Evolutionary conservation across 495 filamentous ascomycete species (phyloP).

Genomic region (Hypoxylon crocopeplum): DNA sequence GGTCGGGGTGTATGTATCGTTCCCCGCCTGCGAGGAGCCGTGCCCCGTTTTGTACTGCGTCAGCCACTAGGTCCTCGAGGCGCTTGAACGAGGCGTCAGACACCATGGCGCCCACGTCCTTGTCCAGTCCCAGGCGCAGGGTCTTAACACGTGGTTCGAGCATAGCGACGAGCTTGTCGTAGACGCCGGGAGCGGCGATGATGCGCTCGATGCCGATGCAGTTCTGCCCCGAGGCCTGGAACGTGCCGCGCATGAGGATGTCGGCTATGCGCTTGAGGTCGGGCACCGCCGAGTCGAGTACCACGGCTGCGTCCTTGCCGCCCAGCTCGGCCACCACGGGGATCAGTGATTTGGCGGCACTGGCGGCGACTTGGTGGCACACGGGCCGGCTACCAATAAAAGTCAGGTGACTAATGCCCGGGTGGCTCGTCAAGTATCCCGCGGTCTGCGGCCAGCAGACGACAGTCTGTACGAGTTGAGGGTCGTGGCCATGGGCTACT

Average conservation of each 20-base stretch:
- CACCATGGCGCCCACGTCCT: constrained; percentile 91
- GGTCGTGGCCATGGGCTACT: constrained; percentile 80
- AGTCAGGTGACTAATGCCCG: constrained; percentile 85
- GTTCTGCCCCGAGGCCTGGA: constrained; percentile 97
- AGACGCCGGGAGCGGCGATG: constrained; percentile 76
- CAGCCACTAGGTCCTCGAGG: constrained; percentile 73
- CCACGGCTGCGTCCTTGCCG: constrained; percentile 92
- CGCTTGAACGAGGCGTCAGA: constrained; percentile 73
- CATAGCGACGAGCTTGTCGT: constrained; percentile 71
- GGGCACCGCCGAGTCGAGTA: constrained; percentile 77
- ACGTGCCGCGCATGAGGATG: constrained; percentile 87
- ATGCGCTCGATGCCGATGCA: constrained; percentile 97
- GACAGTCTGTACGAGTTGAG: constrained; percentile 81
- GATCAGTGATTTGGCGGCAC: constrained; percentile 81
- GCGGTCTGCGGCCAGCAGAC: constrained; percentile 88
- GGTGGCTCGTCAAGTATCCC: constrained; percentile 83
- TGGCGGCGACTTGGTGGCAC: constrained; percentile 85
- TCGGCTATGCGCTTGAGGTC: constrained; percentile 75
- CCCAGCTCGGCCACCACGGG: constrained; percentile 90
- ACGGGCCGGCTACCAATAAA: constrained; percentile 94
- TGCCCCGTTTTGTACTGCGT: constrained; percentile 80
- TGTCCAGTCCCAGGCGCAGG: constrained; percentile 67
- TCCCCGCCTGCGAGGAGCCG: constrained; percentile 83
- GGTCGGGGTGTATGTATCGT: constrained; percentile 68
- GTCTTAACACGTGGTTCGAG: constrained; percentile 73